Base-by-base conservation (phyloP, 2,329 filamentous ascomycete genomes). In the Phaeosphaeria sp. region DNA sequence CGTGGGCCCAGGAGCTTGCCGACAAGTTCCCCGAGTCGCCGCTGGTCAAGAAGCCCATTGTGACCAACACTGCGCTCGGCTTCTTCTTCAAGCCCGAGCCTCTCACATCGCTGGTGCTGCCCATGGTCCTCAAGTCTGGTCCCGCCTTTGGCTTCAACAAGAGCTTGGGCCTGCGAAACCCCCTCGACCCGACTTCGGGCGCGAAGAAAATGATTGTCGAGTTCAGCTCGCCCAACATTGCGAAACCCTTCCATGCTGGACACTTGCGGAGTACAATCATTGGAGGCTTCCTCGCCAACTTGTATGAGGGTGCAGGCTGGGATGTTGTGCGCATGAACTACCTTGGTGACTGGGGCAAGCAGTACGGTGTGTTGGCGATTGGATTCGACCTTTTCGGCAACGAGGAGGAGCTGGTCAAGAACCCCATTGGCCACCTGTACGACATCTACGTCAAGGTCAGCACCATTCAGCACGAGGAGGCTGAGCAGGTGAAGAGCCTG, bases 161-260 rank as follows among this genome's bases (percentile, higher is more conserved):
- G 18, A 81, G 81, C 43, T 73, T 84, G 39, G 89, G 89, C 18
- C 80, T 88, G 22, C 83, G 82, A 63, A 87, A 92, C 70, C 83
- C 85, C 39, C 79, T 81, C 21, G 84, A 91, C 71, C 83, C 86
- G 7, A 83, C 80, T 51, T 81, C 84, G 57, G 87, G 85, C 60
- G 82, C 81, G 67, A 91, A 91, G 82, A 85, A 84, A 68, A 83
- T 89, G 45, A 86, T 95, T 51, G 85, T 95, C 68, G 91, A 95
- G 72, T 95, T 94, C 77, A 92, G 89, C 7, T 93, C 90, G 7
- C 91, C 92, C 50, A 95, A 95, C 75, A 93, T 95, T 58, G 91
- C 91, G 46, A 94, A 94, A 79, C 91, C 89, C 21, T 92, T 93
- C 77, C 88, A 91, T 71, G 89, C 88, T 21, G 88, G 88, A 6